These are phyloP conservation scores for Hordeum marinum DNA, from an alignment of 176 grass and related monocot species.

Conservation along the genomic window DNA sequence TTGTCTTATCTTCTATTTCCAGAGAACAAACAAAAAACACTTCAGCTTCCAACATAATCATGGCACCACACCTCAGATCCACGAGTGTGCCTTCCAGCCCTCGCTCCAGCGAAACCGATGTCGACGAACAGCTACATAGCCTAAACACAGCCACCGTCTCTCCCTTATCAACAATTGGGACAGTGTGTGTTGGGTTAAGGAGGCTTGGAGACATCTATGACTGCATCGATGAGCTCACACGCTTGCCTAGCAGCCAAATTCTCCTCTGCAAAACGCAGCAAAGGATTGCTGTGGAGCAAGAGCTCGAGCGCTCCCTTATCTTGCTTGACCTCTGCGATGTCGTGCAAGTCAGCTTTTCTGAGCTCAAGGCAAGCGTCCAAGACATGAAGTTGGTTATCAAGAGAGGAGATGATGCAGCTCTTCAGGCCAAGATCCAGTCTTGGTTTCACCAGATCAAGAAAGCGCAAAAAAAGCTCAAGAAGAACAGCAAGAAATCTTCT, in stretches of 20 bases:
- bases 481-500: constrained; percentile 27
- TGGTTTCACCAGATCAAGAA: constrained; percentile 36
- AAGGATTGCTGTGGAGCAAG: constrained; percentile 42
- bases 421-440: constrained; percentile 39
- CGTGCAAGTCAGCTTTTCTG: constrained; percentile 20
- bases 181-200: neutral
- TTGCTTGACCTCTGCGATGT: constrained; percentile 40
- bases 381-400: constrained; percentile 31
- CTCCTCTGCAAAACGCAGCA: constrained; percentile 28
- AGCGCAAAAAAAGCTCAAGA: constrained; percentile 37
- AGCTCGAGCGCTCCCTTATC: constrained; percentile 36
- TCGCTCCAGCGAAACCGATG: neutral
- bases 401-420: constrained; percentile 19
- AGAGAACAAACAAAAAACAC: neutral
- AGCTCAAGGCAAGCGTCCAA: constrained; percentile 32
- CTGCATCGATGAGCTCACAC: constrained; percentile 28
- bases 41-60: neutral
- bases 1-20: constrained; percentile 17
- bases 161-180: neutral
- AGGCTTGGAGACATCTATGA: constrained; percentile 22
- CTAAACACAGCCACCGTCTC: neutral
- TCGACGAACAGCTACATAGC: constrained; percentile 22
- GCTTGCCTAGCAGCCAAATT: constrained; percentile 42
- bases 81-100: constrained; percentile 21
- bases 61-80: constrained; percentile 29